phyloP scores from a whole-genome alignment of 495 filamentous ascomycete genomes.

The Astrothelium subdiscretum region DNA sequence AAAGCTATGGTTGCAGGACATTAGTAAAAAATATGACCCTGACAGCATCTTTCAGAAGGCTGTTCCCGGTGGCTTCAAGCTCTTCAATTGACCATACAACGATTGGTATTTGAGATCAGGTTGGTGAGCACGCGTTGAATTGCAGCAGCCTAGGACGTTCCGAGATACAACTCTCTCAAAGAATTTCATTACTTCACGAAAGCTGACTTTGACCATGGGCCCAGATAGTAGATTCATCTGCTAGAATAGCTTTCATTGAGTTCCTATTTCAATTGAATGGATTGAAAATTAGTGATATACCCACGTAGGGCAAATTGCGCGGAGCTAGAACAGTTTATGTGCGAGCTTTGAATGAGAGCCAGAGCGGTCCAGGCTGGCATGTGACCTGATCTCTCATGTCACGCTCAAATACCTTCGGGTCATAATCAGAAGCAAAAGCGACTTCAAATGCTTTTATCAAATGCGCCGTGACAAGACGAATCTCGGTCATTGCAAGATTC shows the following conservation, averaged over 20 bases:
- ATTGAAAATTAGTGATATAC: too few species aligned
- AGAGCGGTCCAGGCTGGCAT: not conserved
- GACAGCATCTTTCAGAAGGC: slow-evolving; percentile 36
- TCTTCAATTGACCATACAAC: not conserved
- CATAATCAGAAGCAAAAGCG: slow-evolving; percentile 31
- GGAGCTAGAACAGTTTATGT: too few species aligned
- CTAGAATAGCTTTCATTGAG: too few species aligned
- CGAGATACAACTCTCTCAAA: too few species aligned
- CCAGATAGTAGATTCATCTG: too few species aligned
- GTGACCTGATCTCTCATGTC: not conserved
- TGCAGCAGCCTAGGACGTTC: too few species aligned
- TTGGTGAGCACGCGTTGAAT: too few species aligned
- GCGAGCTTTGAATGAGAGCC: not conserved
- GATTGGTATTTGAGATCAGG: too few species aligned
- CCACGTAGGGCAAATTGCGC: too few species aligned
- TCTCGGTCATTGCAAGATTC: slow-evolving; percentile 38
- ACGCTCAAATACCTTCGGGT: not conserved
- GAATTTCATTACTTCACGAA: too few species aligned
- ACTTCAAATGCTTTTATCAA: slow-evolving; percentile 37
- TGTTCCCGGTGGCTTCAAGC: not conserved
- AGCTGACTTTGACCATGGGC: too few species aligned
- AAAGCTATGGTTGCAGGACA: slow-evolving; percentile 24
- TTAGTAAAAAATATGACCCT: slow-evolving; percentile 40
- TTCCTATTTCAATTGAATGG: too few species aligned
- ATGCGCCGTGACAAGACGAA: slow-evolving; percentile 34